phyloP scores from a whole-genome alignment of 768 basidiomycete genomes.

The Nevesoporus exiguus region DNA sequence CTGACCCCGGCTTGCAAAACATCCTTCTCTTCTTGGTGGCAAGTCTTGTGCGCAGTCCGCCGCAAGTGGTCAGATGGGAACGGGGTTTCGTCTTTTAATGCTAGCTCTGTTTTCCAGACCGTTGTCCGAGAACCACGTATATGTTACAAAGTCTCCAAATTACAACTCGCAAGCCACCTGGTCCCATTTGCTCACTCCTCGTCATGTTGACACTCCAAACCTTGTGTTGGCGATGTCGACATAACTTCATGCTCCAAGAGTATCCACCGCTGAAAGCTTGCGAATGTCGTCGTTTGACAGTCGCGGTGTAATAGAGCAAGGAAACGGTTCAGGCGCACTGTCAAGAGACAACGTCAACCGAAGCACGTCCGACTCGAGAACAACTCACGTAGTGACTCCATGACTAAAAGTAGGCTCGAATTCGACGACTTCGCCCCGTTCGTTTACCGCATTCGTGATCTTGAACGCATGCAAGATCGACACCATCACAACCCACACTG shows the following conservation, averaged over 20 bases:
- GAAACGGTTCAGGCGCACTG: background rate
- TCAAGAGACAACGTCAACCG: background rate
- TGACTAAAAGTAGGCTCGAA: conserved; percentile 28
- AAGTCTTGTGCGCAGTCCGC: too few species aligned
- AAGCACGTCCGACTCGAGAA: background rate
- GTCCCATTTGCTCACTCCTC: too few species aligned
- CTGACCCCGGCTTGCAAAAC: too few species aligned
- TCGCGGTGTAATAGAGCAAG: background rate
- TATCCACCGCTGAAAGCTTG: background rate
- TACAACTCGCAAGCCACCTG: too few species aligned
- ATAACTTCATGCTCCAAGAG: background rate
- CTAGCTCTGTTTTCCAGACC: too few species aligned
- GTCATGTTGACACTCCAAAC: background rate
- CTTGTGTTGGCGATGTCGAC: background rate
- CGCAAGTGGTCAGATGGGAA: too few species aligned
- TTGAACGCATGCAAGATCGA: conserved; percentile 25
- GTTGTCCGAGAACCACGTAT: too few species aligned
- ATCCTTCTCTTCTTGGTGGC: too few species aligned
- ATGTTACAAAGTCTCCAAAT: too few species aligned
- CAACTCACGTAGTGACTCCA: background rate
- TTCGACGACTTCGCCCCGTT: conserved; percentile 27
- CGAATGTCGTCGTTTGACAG: background rate
- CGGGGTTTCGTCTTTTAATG: too few species aligned
- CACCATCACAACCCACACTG: conserved; percentile 29
- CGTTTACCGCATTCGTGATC: conserved; percentile 24